Base-by-base conservation (phyloP, 768 basidiomycete genomes). In the Lactifluus volemus region DNA sequence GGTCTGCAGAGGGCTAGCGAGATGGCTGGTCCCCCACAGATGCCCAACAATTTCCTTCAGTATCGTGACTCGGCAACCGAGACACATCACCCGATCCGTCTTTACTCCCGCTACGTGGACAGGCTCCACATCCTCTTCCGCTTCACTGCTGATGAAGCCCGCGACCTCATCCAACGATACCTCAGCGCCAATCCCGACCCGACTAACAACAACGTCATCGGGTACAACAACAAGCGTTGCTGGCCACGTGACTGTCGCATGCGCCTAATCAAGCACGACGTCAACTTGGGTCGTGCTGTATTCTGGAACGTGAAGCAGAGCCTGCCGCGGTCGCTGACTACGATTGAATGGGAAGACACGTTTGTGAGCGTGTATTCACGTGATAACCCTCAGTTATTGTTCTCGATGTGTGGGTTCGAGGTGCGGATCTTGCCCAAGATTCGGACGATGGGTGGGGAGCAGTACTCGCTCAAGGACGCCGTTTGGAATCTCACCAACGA, bases 241-340 rank as follows among this genome's bases (percentile, higher is more conserved):
- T 99, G 97, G 97, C 97, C 97, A 41, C 83, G 95, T 66, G 97
- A 99, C 74, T 99, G 97, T 73, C 88, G 97, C 61, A 99, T 99
- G 97, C 81, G 97, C 38, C 80, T 99, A 59, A 96, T 97, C 79
- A 99, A 99, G 75, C 97, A 99, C 73, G 97, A 99, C 71, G 97
- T 98, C 74, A 98, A 99, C 73, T 79, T 99, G 49, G 97, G 96
- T 21, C 84, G 97, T 63, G 97, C 97, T 2, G 97, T 98, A 9
- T 98, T 97, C 76, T 99, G 96, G 97, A 98, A 99, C 70, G 92
- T 98, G 73, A 97, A 98, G 76, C 94, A 98, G 73, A 91, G 91
- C 67, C 73, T 99, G 29, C 97, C 97, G 0, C 80, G 97, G 51
- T 97, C 96, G 15, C 76, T 99, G 64, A 98, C 97, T 0, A 98